These are phyloP conservation scores for Pontederia paniculata DNA, from an alignment of 176 grass and related monocot species.

Conservation along the genomic window DNA sequence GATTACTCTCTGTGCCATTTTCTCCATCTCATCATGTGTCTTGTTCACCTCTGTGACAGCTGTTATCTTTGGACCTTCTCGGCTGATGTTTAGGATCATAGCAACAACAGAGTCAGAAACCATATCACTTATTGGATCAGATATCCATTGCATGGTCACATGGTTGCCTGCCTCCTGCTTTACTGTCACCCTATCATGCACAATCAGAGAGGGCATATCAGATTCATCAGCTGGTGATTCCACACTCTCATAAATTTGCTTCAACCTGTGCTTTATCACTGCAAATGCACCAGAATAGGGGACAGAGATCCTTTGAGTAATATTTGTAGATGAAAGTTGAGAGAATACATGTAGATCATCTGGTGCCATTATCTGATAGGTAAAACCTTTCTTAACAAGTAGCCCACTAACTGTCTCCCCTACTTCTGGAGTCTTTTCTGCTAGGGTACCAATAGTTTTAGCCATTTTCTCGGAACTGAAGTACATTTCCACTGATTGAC, in stretches of 20 bases:
- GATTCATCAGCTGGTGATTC: constrained; percentile 42
- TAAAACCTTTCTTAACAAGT: constrained; percentile 90
- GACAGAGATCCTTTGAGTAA: constrained; percentile 61
- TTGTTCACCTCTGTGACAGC: constrained; percentile 38
- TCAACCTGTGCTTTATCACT: constrained; percentile 79
- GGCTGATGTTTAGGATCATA: constrained; percentile 69
- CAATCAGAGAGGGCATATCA: constrained; percentile 50
- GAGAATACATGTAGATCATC: constrained; percentile 88
- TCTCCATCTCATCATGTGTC: constrained; percentile 57
- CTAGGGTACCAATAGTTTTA: constrained; percentile 77
- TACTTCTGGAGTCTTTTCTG: constrained; percentile 63
- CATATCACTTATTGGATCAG: constrained; percentile 91
- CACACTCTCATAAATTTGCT: constrained; percentile 86
- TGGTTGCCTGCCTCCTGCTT: constrained; percentile 64
- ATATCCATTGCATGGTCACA: constrained; percentile 67
- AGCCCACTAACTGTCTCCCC: constrained; percentile 51
- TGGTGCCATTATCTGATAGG: constrained; percentile 89
- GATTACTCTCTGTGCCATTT: constrained; percentile 54
- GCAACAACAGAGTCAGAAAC: constrained; percentile 90
- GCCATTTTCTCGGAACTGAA: constrained; percentile 93
- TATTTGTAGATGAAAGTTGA: constrained; percentile 68
- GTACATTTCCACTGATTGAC: constrained; percentile 75
- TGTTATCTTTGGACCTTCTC: constrained; percentile 62
- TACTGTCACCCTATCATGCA: constrained; percentile 61
- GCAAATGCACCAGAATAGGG: constrained; percentile 76